These are phyloP conservation scores for Daphne laureola DNA, from an alignment of 441 rosid species.

Conservation along the genomic window DNA sequence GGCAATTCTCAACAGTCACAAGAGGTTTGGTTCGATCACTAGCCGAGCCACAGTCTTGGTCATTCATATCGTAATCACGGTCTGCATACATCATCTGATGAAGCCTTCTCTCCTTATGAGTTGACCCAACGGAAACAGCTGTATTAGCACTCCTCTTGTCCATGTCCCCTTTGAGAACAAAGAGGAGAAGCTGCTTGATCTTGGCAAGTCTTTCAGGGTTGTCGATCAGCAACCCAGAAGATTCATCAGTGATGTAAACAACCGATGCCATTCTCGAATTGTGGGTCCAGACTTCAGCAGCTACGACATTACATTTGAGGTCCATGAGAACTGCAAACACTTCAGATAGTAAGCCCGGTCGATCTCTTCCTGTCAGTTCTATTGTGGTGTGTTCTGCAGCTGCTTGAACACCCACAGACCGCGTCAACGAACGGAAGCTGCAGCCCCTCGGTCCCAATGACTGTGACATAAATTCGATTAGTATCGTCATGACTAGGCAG, in stretches of 20 bases:
- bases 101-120: conserved; percentile 69
- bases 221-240: conserved; percentile 46
- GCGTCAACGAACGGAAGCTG: conserved; percentile 57
- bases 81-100: conserved; percentile 91
- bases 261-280: conserved; percentile 86
- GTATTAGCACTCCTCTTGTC: conserved; percentile 62
- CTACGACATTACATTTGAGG: conserved; percentile 67
- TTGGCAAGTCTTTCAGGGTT: conserved; percentile 41
- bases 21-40: conserved; percentile 33
- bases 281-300: conserved; percentile 87
- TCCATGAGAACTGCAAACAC: conserved; percentile 68
- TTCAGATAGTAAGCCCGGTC: conserved; percentile 80
- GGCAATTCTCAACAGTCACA: conserved; percentile 54
- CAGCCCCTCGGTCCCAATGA: conserved; percentile 50
- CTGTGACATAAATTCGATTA: conserved; percentile 30
- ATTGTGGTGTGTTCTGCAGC: conserved; percentile 50
- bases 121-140: conserved; percentile 62
- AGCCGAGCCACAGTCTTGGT: conserved; percentile 23
- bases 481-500: conserved; percentile 15
- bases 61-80: conserved; percentile 56
- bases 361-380: conserved; percentile 70
- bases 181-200: conserved; percentile 59
- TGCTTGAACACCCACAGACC: conserved; percentile 60
- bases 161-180: conserved; percentile 53
- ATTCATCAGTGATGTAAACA: conserved; percentile 54